Evolutionary conservation across 2,329 filamentous ascomycete species (phyloP), one percentile per base, ranked within the genome.

Genomic region (Esteya vermicola): DNA sequence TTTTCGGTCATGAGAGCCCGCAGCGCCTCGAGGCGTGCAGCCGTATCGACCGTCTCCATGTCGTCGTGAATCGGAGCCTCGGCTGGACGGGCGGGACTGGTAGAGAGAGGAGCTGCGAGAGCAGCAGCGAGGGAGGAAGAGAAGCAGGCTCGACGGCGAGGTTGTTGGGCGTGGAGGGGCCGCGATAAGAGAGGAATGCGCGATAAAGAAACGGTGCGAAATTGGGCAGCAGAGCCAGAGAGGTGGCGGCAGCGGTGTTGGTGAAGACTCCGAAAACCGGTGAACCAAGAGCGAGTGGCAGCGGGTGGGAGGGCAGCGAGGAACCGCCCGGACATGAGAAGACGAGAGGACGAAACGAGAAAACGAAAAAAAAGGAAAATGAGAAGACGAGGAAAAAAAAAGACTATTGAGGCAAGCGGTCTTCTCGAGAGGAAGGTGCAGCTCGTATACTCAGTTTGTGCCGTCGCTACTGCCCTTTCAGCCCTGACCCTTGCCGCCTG

Each of bases 1-100:
- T 81, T 72, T 60, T 88, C 72, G 62, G 75, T 78, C 91, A 98
- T 98, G 56, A 94, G 67, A 57, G 78, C 68, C 55, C 91, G 75
- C 53, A 98, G 71, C 60, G 75, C 72, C 47, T 75, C 62, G 48
- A 98, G 74, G 52, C 85, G 81, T 46, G 75, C 68, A 41, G 78
- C 76, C 27, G 88, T 95, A 60, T 91, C 68, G 49, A 93, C 78
- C 39, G 72, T 76, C 55, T 76, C 81, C 26, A 62, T 55, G 54
- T 57, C 47, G 47, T 50, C 44, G 22, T 8, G 20, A 16, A 41
- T 9, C 22, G 43, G 47, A 44, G 43, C 51, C 41, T 45, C 46
- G 41, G 21, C 28, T 38, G 21, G 20, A 21, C 3, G 2, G 25
- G 18, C 14, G 21, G 12, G 26, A 5, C 21, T 36, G 7, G n/a